These are phyloP conservation scores for Pseudogymnoascus sp. DNA, from an alignment of 2,329 filamentous ascomycete species.

Conservation along the genomic window DNA sequence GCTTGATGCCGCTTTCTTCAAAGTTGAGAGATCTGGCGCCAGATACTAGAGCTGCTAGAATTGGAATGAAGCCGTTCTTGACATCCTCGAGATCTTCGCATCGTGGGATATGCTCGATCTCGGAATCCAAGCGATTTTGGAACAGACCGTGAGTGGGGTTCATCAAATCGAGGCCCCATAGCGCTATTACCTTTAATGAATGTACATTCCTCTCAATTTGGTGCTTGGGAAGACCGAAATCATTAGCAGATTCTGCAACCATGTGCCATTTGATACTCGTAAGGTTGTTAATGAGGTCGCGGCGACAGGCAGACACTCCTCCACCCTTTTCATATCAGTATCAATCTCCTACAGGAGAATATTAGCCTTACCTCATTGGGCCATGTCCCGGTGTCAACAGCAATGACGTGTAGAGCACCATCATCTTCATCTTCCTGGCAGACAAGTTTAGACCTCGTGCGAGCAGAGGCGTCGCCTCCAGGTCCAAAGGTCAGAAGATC, in stretches of 20 bases:
- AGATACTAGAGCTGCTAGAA: constrained; percentile 42
- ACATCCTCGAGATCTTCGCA: constrained; percentile 39
- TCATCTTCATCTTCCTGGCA: constrained; percentile 32
- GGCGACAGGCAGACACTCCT: constrained; percentile 43
- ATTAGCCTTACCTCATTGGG: constrained; percentile 20
- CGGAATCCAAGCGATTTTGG: constrained; percentile 40
- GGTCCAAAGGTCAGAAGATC: constrained; percentile 31
- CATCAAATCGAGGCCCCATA: constrained; percentile 44
- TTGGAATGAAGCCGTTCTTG: constrained; percentile 46
- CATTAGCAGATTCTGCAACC: constrained; percentile 44
- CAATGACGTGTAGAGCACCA: constrained; percentile 35
- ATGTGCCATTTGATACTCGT: constrained; percentile 43
- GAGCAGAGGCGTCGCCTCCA: constrained; percentile 29
- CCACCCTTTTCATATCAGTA: constrained; percentile 23
- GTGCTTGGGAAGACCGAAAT: constrained; percentile 42
- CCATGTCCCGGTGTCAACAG: constrained; percentile 28
- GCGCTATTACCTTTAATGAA: constrained; percentile 41
- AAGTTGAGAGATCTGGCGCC: constrained; percentile 41
- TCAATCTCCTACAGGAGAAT: not conserved
- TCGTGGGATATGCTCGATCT: constrained; percentile 40
- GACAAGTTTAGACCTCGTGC: constrained; percentile 29
- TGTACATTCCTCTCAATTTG: constrained; percentile 45
- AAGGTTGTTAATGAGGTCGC: constrained; percentile 44
- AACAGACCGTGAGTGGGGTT: constrained; percentile 43
- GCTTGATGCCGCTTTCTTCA: constrained; percentile 40